Evolutionary conservation across 306 rosid species (phyloP), one percentile per base, ranked within the genome.

Genomic region (Prinsepia uniflora): DNA sequence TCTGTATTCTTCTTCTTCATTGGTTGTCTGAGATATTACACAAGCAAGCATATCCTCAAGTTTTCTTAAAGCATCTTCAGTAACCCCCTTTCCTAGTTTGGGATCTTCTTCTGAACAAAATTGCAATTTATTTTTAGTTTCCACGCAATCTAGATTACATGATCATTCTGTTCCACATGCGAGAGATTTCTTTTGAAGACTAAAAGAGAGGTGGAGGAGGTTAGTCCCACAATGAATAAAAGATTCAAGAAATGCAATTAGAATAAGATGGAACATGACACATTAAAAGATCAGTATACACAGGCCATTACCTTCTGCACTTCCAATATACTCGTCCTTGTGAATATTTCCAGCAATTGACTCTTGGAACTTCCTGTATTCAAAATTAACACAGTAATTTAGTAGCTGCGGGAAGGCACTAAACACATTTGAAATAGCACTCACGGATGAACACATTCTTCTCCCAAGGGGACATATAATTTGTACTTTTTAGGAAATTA

Each of bases 361-460:
- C 68, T 80, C 82, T 22, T 84, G 97, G 73, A 86, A 89, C 63
- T 83, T 81, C 87, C 97, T 93, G 86, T 69, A 74, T 54, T 70
- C 7, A 71, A 42, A 78, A 14, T 45, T 15, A 34, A 46, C 46
- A 53, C 12, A 40, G 17, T 19, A 65, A 11, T 15, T 71, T 4
- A 67, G 56, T 10, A 46, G 24, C 43, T 3, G 55, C 42, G 9
- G 39, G 40, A 18, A 68, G 19, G 56, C 41, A 52, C 79, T 19
- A 44, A 12, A 17, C 46, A 14, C 20, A 10, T 17, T 52, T 17
- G 49, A 22, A 63, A 42, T 7, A 53, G 55, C 10, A 63, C 5
- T 73, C 22, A 8, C 53, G 41, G 36, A 30, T 30, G 36, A 30
- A 30, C 36, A 1, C 36, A 30, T 30, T 30, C 30, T 24, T 24